Evolutionary conservation across 352 stramenopile genomes (phyloP).

Genomic region (Globisporangium mamillatum): DNA sequence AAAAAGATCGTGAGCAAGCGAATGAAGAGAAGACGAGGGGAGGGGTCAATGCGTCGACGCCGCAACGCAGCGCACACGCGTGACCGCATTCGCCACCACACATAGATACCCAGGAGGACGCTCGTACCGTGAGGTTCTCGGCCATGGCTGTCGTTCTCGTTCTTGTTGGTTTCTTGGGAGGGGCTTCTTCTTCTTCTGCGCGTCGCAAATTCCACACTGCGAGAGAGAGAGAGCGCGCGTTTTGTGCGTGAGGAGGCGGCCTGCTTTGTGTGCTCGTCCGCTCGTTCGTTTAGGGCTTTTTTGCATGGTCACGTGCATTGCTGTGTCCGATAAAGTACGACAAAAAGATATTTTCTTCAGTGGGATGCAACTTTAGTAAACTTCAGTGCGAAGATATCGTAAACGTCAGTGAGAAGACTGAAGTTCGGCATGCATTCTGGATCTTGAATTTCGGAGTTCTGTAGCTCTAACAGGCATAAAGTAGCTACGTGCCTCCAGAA

Average conservation of each 20-base stretch:
- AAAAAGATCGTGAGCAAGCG: neutral
- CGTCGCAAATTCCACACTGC: constrained; percentile 12
- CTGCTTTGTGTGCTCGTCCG: neutral
- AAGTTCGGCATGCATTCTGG: neutral
- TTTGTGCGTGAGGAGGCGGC: neutral
- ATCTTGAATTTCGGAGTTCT: neutral
- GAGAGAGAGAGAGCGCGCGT: neutral
- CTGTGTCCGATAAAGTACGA: neutral
- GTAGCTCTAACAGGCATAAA: neutral
- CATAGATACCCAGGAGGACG: neutral
- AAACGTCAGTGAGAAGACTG: neutral
- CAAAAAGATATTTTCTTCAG: neutral
- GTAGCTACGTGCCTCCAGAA: too few relatives aligned
- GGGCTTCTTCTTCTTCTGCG: constrained; percentile 2
- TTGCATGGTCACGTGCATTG: neutral
- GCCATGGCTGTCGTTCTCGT: neutral
- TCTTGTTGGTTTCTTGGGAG: neutral
- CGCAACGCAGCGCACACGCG: neutral
- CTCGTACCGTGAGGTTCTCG: constrained; percentile 1
- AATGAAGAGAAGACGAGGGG: neutral
- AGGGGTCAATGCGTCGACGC: neutral
- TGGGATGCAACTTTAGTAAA: too few relatives aligned
- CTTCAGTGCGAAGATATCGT: too few relatives aligned
- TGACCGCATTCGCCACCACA: neutral
- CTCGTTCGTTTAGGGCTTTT: neutral